phyloP scores from a whole-genome alignment of 2,329 filamentous ascomycete species.

The Metarhizium anisopliae region DNA sequence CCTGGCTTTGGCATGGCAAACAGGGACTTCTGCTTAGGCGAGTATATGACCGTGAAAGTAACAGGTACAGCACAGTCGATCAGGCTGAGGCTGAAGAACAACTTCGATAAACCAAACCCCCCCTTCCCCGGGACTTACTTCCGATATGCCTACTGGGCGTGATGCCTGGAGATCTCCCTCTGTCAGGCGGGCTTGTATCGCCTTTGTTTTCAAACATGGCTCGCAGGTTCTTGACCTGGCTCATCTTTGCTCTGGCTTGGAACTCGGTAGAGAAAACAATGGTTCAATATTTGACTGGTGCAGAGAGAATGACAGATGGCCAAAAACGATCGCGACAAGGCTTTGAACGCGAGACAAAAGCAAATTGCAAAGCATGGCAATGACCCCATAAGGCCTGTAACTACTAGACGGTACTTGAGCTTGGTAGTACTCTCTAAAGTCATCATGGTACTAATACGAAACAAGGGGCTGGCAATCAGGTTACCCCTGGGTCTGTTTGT shows the following conservation, averaged over 20 bases:
- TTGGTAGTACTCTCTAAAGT: no score
- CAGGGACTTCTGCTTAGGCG: neutral
- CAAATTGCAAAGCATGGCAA: neutral
- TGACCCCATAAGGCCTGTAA: neutral
- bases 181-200: conserved; percentile 54
- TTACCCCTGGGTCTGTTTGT: neutral
- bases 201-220: conserved; percentile 74
- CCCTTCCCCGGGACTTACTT: conserved; percentile 11
- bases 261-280: neutral
- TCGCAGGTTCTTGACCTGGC: conserved; percentile 64
- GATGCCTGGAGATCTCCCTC: conserved; percentile 58
- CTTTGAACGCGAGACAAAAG: neutral
- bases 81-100: neutral
- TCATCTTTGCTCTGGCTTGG: conserved; percentile 31
- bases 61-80: neutral
- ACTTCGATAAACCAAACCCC: neutral
- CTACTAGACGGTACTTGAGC: no score
- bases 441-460: no score
- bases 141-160: conserved; percentile 15
- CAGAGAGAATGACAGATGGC: neutral
- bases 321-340: neutral
- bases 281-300: neutral
- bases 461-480: neutral
- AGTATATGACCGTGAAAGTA: neutral
- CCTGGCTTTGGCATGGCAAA: neutral